These are phyloP conservation scores for Brassica nigra DNA, from an alignment of 345 rosid genomes.

Conservation along the genomic window DNA sequence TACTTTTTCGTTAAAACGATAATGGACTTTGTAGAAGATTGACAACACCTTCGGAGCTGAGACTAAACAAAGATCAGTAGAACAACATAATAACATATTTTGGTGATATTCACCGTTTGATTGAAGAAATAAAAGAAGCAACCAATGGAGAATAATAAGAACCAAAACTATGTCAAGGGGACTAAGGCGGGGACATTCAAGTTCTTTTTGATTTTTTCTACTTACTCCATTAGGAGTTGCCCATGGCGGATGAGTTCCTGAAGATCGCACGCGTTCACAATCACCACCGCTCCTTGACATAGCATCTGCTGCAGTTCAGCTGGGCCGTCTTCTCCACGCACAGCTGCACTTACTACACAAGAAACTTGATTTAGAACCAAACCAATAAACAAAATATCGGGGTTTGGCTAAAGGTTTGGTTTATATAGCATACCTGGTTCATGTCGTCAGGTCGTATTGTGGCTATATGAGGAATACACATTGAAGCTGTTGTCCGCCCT, in stretches of 20 bases:
- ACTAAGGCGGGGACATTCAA: not conserved
- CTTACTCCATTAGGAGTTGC: conserved; percentile 63
- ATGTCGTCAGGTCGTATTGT: conserved; percentile 64
- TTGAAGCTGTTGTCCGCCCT: conserved; percentile 48
- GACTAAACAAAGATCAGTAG: not conserved
- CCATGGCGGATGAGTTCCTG: conserved; percentile 77
- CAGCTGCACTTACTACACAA: conserved; percentile 54
- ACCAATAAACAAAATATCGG: not conserved
- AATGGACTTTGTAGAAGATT: not conserved
- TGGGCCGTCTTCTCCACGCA: conserved; percentile 57
- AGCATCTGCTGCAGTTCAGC: conserved; percentile 46
- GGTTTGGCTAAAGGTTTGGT: not conserved
- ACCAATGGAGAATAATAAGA: not conserved
- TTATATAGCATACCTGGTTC: conserved; percentile 42
- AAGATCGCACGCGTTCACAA: conserved; percentile 54
- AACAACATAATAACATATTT: conserved; percentile 1
- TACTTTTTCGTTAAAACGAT: not conserved
- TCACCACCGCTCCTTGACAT: conserved; percentile 40
- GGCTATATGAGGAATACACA: conserved; percentile 70
- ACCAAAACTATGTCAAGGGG: not conserved
- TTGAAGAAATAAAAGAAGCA: not conserved
- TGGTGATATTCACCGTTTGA: conserved; percentile 28
- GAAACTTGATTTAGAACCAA: not conserved
- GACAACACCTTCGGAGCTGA: not conserved
- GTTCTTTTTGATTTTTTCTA: not conserved